phyloP scores from a whole-genome alignment of 78 protist species.

The Dictyostelium capitatum region DNA sequence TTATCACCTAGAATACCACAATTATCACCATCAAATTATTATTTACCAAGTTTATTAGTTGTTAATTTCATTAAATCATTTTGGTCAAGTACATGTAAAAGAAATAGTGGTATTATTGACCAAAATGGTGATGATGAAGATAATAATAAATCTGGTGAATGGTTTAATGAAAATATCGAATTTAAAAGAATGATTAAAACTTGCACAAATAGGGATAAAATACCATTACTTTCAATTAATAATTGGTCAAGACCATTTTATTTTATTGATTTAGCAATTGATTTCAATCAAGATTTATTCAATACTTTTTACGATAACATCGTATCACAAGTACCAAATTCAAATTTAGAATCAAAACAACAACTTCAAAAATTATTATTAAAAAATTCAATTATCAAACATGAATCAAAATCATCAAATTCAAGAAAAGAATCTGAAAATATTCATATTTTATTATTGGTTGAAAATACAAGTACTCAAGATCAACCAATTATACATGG shows the following conservation, averaged over 20 bases:
- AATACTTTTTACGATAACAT: neutral
- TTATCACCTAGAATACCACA: constrained; percentile 31
- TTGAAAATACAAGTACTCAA: neutral
- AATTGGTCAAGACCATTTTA: neutral
- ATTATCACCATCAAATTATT: neutral
- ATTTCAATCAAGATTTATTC: constrained; percentile 41
- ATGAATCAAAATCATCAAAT: neutral
- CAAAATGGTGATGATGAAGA: no score
- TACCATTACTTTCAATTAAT: neutral
- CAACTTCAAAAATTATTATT: neutral
- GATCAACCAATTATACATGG: constrained; percentile 10
- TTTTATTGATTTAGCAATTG: constrained; percentile 15
- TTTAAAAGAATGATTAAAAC: constrained; percentile 27
- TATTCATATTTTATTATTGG: neutral
- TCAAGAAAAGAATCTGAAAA: neutral
- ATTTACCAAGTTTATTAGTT: constrained; percentile 27
- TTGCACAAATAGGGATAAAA: neutral
- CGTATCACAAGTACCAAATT: neutral
- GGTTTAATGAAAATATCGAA: neutral
- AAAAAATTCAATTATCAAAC: neutral
- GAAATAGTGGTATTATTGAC: neutral
- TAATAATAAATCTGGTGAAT: neutral
- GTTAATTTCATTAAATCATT: neutral
- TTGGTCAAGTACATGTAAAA: constrained; percentile 15
- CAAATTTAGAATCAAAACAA: neutral